phyloP scores from a whole-genome alignment of 345 rosid genomes.

The Hibiscus tridactylites region DNA sequence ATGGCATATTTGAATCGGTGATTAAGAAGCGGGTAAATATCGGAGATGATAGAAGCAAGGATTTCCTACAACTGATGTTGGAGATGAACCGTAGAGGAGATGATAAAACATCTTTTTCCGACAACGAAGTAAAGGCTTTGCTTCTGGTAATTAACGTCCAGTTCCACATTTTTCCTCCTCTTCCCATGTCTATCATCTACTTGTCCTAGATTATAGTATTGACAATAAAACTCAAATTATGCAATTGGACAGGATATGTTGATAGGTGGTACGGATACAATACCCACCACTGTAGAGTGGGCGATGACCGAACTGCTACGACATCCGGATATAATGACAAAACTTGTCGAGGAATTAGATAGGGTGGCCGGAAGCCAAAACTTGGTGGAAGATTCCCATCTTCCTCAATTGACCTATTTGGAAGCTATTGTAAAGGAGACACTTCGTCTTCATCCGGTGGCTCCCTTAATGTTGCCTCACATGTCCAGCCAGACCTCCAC shows the following conservation, averaged over 20 bases:
- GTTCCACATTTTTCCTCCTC: too few species aligned
- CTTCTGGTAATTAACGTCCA: neutral
- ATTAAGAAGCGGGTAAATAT: neutral
- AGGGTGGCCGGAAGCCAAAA: slow-evolving; percentile 7
- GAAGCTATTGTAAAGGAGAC: slow-evolving; percentile 12
- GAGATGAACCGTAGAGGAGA: neutral
- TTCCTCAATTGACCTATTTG: neutral
- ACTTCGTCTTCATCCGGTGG: slow-evolving; percentile 2
- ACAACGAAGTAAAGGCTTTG: neutral
- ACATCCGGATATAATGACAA: slow-evolving; percentile 7
- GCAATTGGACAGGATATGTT: slow-evolving; percentile 5
- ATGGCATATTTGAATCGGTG: neutral
- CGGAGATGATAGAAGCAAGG: neutral
- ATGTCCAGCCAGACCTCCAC: neutral
- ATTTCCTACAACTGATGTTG: slow-evolving; percentile 1
- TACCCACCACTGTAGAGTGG: slow-evolving; percentile 10
- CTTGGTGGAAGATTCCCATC: slow-evolving; percentile 15
- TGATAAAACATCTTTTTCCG: neutral
- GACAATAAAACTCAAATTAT: too few species aligned
- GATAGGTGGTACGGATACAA: slow-evolving; percentile 6
- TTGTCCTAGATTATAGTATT: too few species aligned
- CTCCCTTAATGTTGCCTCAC: slow-evolving; percentile 12
- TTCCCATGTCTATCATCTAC: too few species aligned
- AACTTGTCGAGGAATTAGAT: slow-evolving; percentile 1
- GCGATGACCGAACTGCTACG: slow-evolving; percentile 14